Base-by-base conservation (phyloP, 495 filamentous ascomycete genomes). In the Stereocaulon alpinum region DNA sequence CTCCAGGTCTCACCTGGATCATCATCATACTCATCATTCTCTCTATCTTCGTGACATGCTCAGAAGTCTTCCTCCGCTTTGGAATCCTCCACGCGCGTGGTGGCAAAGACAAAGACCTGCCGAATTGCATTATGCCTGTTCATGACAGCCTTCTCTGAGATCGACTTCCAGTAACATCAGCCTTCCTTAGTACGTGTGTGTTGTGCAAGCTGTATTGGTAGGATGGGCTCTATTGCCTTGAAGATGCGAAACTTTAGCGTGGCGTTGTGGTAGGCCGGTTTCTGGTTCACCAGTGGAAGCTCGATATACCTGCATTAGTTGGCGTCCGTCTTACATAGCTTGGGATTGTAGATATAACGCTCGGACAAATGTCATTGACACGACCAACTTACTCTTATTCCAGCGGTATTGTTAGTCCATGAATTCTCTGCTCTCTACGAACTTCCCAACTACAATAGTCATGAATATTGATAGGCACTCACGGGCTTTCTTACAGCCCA, bases 1-100 rank as follows among this genome's bases (percentile, higher is more conserved):
- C 50, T 47, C 12, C 49, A 81, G 78, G 77, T 27, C 80, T 97
- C 69, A 99, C 93, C 0, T 97, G 91, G 92, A 97, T 99, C 65
- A 91, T 97, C 68, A 99, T 99, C 65, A 77, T 94, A 37, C 79
- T 99, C 11, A 99, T 99, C 65, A 64, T 94, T 44, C 75, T 97
- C 57, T 90, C 85, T 66, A 96, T 99, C 66, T 71, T 87, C 42
- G 89, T 99, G 20, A 99, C 93, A 0, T 87, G 86, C 47, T 85
- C 84, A 5, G 93, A 98, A 73, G 92, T 96, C 18, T 82, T 86
- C 54, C 74, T 98, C 44, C 78, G 94, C 14, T 96, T 97, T 69
- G 87, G 79, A 22, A 86, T 98, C 20, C 72, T 97, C 45, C 75
- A 73, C 40, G 68, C 67, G 74, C 69, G 64, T 71, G 69, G 42